Percentiles rank a stretch among this genome's conserved stretches.
phyloP scores from a whole-genome alignment of 441 rosid genomes.

The Corymbia citriodora region DNA sequence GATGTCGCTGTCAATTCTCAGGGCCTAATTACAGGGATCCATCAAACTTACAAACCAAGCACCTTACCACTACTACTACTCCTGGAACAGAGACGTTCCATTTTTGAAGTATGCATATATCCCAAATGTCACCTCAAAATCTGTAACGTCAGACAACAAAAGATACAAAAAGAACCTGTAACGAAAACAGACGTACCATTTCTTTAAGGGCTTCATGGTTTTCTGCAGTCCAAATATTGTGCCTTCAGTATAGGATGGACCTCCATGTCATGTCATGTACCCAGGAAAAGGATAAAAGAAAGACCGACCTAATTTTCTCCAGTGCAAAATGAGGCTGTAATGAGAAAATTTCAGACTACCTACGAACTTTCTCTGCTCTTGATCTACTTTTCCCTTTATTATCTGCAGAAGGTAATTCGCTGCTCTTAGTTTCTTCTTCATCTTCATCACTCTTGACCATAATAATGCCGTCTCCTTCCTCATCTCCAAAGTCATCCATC shows the following conservation, averaged over 20 bases:
- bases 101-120: not conserved
- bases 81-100: not conserved
- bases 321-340: not conserved
- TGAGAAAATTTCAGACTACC: not conserved
- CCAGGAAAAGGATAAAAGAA: not conserved
- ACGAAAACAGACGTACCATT: not conserved
- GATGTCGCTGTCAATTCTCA: not conserved
- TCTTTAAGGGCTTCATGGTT: not conserved
- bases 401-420: conserved; percentile 7
- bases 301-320: not conserved
- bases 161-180: not conserved
- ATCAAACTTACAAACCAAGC: not conserved
- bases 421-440: conserved; percentile 1
- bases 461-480: not conserved
- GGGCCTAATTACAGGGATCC: not conserved
- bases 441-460: conserved; percentile 2
- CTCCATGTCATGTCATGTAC: not conserved
- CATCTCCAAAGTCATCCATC: conserved; percentile 17
- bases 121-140: not conserved
- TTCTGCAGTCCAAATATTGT: not conserved
- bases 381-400: conserved; percentile 17
- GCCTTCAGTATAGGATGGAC: not conserved
- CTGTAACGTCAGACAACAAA: not conserved
- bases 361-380: not conserved
- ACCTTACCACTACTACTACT: not conserved